Evolutionary conservation across 495 filamentous ascomycete species (phyloP), one percentile per base, ranked within the genome.

Genomic region (Bombardia bombarda): DNA sequence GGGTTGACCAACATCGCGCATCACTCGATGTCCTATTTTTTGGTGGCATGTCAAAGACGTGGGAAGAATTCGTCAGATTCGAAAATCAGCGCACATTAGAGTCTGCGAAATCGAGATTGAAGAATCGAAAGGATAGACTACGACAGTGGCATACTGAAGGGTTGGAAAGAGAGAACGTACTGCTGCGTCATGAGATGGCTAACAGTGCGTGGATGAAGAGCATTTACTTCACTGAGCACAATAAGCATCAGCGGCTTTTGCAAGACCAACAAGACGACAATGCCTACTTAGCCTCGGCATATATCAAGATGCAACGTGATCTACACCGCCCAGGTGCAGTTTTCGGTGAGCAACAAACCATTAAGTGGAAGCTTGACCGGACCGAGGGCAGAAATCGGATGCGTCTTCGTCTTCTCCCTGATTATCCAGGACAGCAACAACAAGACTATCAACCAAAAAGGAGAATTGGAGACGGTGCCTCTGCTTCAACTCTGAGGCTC

Each of bases 311-410:
- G 51, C 77, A 86, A 35, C 65, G 78, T 44, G 82, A 88, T 36
- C 67, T 95, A 32, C 71, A 72, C 32, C 77, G 87, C 17, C 84
- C 86, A 8, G 84, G 86, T 33, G 88, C 86, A 13, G 69, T 96
- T 18, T 79, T 95, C 30, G 79, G 84, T 35, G 75, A 83, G 35
- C 65, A 71, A 0, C 69, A 72, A 14, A 60, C 75, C 12, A 70
- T 68, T 3, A 94, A 85, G 58, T 97, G 87, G 87, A 86, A 84
- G 55, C 77, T 98, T 7, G 92, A 98, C 57, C 79, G 92, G 53
- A 97, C 90, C 0, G 92, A 98, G 67, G 93, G 90, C 28, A 78
- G 90, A 13, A 95, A 95, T 58, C 84, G 93, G 26, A 96, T 96
- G 89, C 78, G 93, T 31, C 69, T 93, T 39, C 79, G 92, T 4